Evolutionary conservation across 805 yeast genomes (phyloP).

Genomic region (Hermanozyma aechmeae): DNA sequence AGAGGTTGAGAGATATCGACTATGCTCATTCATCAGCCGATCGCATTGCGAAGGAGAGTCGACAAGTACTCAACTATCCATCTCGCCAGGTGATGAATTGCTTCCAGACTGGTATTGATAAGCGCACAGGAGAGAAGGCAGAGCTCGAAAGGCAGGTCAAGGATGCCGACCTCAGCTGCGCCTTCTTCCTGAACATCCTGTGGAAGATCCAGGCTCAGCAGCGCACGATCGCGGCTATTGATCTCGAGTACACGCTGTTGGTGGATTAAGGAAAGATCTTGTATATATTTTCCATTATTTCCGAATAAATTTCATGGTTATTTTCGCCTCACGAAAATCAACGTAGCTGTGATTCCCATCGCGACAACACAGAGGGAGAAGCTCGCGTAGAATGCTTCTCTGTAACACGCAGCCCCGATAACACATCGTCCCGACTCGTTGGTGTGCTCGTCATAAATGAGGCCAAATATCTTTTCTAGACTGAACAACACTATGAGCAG

Average conservation of each 20-base stretch:
- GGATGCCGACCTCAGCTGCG: constrained; percentile 46
- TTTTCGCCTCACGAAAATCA: constrained; percentile 20
- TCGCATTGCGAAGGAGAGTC: constrained; percentile 72
- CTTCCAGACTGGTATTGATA: constrained; percentile 59
- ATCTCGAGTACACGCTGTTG: constrained; percentile 36
- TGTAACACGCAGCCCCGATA: constrained; percentile 28
- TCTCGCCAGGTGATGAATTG: constrained; percentile 69
- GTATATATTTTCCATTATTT: neutral
- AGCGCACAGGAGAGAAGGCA: constrained; percentile 47
- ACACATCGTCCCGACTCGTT: constrained; percentile 31
- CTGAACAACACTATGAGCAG: constrained; percentile 47
- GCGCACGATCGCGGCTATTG: constrained; percentile 30
- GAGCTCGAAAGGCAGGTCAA: constrained; percentile 42
- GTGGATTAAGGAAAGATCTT: constrained; percentile 12
- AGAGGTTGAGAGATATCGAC: constrained; percentile 56
- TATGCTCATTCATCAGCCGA: constrained; percentile 72
- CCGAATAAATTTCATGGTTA: neutral
- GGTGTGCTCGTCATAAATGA: constrained; percentile 38
- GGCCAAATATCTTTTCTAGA: constrained; percentile 49
- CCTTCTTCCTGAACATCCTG: constrained; percentile 44
- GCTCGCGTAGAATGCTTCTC: constrained; percentile 26
- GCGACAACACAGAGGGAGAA: constrained; percentile 18
- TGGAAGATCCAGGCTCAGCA: constrained; percentile 36
- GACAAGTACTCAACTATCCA: constrained; percentile 74
- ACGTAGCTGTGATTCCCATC: constrained; percentile 11